Base-by-base conservation (phyloP, 1,284 basidiomycete genomes). In the Sutorius eximius region DNA sequence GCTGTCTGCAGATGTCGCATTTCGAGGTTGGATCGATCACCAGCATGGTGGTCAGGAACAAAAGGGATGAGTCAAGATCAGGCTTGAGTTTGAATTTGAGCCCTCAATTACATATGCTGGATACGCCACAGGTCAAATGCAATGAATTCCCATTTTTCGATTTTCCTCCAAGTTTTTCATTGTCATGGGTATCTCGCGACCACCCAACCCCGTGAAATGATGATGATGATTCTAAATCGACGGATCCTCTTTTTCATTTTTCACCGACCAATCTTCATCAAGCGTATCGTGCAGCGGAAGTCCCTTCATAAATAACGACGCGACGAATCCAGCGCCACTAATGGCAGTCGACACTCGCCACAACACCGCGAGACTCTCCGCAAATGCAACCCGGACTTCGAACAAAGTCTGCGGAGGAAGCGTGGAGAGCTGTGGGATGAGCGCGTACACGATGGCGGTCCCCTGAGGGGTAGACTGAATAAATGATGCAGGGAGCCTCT, bases 401-500 rank as follows among this genome's bases (percentile, higher is more conserved):
- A 5, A 2, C 8, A 20, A 27, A 13, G 27, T 49, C 12, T 57
- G 37, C 2, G 46, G 13, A 27, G 58, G 38, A 6, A 57, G 13
- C 3, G 13, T 4, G 7, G 42, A 10, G 6, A 60, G 38, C 22
- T 58, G 27, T 13, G 58, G 59, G 29, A 61, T 53, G n/a, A 58
- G 49, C 3, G 58, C 44, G 9, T 61, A 59, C 30, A 36, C 18
- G 27, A 53, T 45, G 11, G 54, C 37, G 5, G 42, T 58, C 3
- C 58, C 59, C 9, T 57, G 10, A 11, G 58, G 58, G 8, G 57
- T 16, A 11, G 42, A 49, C 10, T 42, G 20, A 13, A 46, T 18
- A 27, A 71, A 71, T 1, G 44, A 56, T 2, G 46, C 16, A 0
- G 72, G 69, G 1, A 73, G 59, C 10, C 50, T 59, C 9, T 47